phyloP scores from a whole-genome alignment of 1,139 yeast species.

The Lodderomyces metapsilosis region DNA sequence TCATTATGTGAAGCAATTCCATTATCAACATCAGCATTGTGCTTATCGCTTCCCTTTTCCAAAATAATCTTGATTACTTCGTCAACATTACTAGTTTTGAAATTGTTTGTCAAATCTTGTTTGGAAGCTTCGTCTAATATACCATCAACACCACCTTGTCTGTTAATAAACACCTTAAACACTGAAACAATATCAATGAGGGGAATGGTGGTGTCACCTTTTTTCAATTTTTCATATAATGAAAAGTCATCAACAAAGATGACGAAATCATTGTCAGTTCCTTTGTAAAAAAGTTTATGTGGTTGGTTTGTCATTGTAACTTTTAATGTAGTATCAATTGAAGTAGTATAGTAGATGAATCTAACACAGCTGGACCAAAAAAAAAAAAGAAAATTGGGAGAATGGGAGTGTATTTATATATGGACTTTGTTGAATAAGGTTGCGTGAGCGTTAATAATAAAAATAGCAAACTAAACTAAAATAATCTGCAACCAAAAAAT shows the following conservation, averaged over 20 bases:
- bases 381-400: neutral
- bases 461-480: neutral
- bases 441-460: neutral
- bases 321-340: constrained; percentile 12
- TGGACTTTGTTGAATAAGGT: neutral
- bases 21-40: constrained; percentile 19
- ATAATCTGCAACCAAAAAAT: too few relatives aligned
- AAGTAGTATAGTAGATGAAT: neutral
- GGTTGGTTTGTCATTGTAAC: constrained; percentile 20
- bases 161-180: constrained; percentile 61
- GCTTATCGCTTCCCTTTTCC: constrained; percentile 52
- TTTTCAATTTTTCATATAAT: constrained; percentile 46
- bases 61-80: constrained; percentile 55
- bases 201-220: constrained; percentile 55
- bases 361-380: neutral
- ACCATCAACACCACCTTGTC: constrained; percentile 71
- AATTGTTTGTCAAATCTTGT: constrained; percentile 60
- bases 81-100: constrained; percentile 52
- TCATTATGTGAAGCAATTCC: constrained; percentile 33
- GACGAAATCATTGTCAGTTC: constrained; percentile 59
- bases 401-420: neutral
- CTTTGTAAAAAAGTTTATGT: constrained; percentile 63
- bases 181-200: constrained; percentile 63
- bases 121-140: constrained; percentile 72
- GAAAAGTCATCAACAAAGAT: constrained; percentile 60